Percentiles rank a stretch among this genome's conserved stretches.
These are phyloP conservation scores for Vachellia collinsii DNA, from an alignment of 306 rosid species.

Conservation along the genomic window DNA sequence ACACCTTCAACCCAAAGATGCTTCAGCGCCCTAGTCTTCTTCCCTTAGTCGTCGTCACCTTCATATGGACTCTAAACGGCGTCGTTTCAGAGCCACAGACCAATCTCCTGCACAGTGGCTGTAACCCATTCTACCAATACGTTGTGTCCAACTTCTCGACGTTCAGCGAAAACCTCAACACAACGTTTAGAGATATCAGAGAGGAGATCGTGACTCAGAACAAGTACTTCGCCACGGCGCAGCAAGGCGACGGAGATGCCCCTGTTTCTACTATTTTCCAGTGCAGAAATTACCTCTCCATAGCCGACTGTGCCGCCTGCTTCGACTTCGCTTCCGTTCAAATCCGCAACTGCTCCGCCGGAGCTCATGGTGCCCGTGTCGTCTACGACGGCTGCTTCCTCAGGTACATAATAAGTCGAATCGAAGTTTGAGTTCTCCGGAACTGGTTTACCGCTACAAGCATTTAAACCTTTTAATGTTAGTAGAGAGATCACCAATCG, in stretches of 20 bases:
- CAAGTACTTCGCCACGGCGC: slow-evolving; percentile 53
- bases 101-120: background rate
- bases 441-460: too few relatives aligned
- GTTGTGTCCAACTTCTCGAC: background rate
- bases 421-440: too few relatives aligned
- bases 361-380: slow-evolving; percentile 72
- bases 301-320: slow-evolving; percentile 46
- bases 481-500: too few relatives aligned
- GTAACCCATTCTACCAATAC: background rate
- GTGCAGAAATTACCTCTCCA: slow-evolving; percentile 68
- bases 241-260: slow-evolving; percentile 41
- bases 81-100: background rate
- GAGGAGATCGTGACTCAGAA: background rate
- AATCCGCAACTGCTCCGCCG: slow-evolving; percentile 64
- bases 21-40: background rate
- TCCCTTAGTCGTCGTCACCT: background rate
- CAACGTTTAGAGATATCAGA: background rate
- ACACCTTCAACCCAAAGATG: background rate
- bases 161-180: background rate
- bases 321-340: slow-evolving; percentile 44
- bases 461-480: too few relatives aligned
- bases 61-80: background rate
- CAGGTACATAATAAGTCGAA: too few relatives aligned
- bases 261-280: slow-evolving; percentile 64
- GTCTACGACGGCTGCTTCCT: slow-evolving; percentile 79